Evolutionary conservation across 208 protist species (phyloP).

Genomic region (Acanthamoeba royreba): DNA sequence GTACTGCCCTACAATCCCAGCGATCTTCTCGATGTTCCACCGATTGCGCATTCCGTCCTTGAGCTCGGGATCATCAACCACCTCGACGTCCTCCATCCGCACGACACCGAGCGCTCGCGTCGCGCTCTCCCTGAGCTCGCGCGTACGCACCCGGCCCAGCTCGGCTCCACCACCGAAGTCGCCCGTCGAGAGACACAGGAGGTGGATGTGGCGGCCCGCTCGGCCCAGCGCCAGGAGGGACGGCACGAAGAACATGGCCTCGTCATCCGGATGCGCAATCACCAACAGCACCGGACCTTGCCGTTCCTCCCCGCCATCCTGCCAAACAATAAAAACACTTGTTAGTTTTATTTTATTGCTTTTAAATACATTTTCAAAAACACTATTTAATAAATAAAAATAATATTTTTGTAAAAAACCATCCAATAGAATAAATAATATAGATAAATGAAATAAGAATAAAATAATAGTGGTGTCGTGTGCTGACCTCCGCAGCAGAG

Average conservation of each 20-base stretch:
- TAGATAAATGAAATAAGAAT: too few relatives aligned
- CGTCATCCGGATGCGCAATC: slow-evolving; percentile 80
- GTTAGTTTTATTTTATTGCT: too few relatives aligned
- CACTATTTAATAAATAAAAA: too few relatives aligned
- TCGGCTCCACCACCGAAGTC: slow-evolving; percentile 67
- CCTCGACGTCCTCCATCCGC: slow-evolving; percentile 63
- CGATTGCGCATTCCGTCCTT: slow-evolving; percentile 85
- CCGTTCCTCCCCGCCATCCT: too few relatives aligned
- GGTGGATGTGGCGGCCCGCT: slow-evolving; percentile 75
- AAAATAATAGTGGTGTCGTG: too few relatives aligned
- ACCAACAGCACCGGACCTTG: slow-evolving; percentile 56
- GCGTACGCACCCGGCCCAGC: slow-evolving; percentile 79
- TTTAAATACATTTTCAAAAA: too few relatives aligned
- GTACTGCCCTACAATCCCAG: slow-evolving; percentile 62
- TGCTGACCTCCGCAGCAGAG: too few relatives aligned
- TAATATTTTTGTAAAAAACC: too few relatives aligned
- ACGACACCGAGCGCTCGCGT: slow-evolving; percentile 83
- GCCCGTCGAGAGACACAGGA: slow-evolving; percentile 94
- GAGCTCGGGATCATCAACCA: slow-evolving; percentile 85
- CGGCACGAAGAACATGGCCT: slow-evolving; percentile 81
- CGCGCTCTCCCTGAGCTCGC: slow-evolving; percentile 81
- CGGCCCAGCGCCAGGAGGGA: slow-evolving; percentile 58
- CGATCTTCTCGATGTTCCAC: slow-evolving; percentile 80
- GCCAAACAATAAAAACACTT: too few relatives aligned
- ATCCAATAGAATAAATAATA: too few relatives aligned